Evolutionary conservation across 306 rosid species (phyloP).

Genomic region (Castanopsis chinensis): DNA sequence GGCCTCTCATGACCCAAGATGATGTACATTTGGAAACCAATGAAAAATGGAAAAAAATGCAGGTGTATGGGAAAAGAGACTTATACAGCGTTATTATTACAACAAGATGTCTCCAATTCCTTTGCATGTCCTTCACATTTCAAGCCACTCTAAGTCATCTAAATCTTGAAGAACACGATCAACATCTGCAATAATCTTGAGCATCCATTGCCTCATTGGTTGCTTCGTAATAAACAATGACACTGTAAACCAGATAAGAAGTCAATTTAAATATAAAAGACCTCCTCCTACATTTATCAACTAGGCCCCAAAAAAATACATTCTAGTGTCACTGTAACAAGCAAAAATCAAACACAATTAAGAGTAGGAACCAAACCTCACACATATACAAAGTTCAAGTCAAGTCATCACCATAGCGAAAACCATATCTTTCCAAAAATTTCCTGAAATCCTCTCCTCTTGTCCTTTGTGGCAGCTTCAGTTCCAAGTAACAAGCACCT

Average conservation of each 20-base stretch:
- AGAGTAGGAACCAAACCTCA: slow-evolving; percentile 62
- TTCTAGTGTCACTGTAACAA: slow-evolving; percentile 10
- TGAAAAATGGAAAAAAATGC: no score
- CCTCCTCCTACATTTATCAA: neutral
- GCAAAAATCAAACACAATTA: neutral
- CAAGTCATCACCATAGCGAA: slow-evolving; percentile 54
- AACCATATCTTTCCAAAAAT: slow-evolving; percentile 75
- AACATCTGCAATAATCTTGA: no score
- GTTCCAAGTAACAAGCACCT: slow-evolving; percentile 57
- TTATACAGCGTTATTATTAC: no score
- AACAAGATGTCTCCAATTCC: no score
- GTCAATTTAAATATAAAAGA: neutral
- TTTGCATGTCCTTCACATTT: no score
- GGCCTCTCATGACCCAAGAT: no score
- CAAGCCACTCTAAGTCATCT: no score
- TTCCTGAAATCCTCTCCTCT: slow-evolving; percentile 55
- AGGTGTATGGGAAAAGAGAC: no score
- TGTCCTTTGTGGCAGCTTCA: slow-evolving; percentile 53
- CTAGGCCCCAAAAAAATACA: neutral
- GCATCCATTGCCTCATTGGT: no score
- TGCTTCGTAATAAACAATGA: no score
- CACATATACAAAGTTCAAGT: slow-evolving; percentile 80
- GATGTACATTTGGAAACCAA: no score
- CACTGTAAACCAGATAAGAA: neutral
- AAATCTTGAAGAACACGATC: no score